Evolutionary conservation across 805 yeast species (phyloP).

Genomic region (Zygoascus tannicola): DNA sequence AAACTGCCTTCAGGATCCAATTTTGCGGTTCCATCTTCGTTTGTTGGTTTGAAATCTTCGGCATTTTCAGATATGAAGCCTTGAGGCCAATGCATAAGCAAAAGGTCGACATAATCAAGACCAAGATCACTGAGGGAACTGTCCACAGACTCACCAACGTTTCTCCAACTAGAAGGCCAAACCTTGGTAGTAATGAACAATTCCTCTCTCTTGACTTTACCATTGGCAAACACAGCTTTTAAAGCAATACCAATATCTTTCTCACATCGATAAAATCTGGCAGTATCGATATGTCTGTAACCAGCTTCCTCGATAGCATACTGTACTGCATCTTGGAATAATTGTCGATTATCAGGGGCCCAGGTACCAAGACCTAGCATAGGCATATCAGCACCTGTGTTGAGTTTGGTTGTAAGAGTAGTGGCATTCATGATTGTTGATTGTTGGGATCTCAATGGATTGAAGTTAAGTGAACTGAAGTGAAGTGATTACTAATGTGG

Average conservation of each 20-base stretch:
- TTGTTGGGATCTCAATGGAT: not conserved
- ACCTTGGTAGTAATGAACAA: slow-evolving; percentile 62
- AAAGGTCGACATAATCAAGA: slow-evolving; percentile 64
- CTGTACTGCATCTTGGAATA: slow-evolving; percentile 27
- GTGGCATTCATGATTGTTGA: not conserved
- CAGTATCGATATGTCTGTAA: slow-evolving; percentile 57
- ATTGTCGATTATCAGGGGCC: not conserved
- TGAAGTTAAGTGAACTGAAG: too few relatives aligned
- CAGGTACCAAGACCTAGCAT: not conserved
- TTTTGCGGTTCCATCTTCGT: slow-evolving; percentile 22
- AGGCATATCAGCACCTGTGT: not conserved
- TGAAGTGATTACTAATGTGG: too few relatives aligned
- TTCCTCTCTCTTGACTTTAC: slow-evolving; percentile 34
- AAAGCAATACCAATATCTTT: slow-evolving; percentile 39
- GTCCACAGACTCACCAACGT: slow-evolving; percentile 43
- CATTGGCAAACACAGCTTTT: not conserved
- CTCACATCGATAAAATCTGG: slow-evolving; percentile 47
- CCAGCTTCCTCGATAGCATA: slow-evolving; percentile 40
- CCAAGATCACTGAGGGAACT: slow-evolving; percentile 52
- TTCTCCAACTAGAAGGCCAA: slow-evolving; percentile 25
- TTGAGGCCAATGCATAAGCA: slow-evolving; percentile 71
- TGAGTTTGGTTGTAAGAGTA: not conserved
- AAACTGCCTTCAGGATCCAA: slow-evolving; percentile 5
- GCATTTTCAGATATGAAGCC: not conserved
- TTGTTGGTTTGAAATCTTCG: slow-evolving; percentile 36